Base-by-base conservation (phyloP, 1,284 basidiomycete genomes). In the Ustanciosporium gigantosporum region DNA sequence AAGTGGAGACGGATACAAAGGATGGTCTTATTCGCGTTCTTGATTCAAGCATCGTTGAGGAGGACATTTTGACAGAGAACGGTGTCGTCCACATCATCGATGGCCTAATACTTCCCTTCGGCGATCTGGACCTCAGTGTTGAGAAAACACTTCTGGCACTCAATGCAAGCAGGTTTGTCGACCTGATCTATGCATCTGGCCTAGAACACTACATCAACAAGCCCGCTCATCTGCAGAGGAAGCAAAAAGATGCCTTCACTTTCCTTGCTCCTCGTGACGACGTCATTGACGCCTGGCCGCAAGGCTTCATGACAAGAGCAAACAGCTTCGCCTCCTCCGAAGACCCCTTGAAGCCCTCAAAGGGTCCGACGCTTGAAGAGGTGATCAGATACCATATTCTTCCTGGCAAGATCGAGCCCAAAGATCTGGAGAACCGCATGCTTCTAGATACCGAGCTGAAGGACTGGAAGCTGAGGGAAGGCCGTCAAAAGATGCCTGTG, bases 81-180 rank as follows among this genome's bases (percentile, higher is more conserved):
- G 81, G 71, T 38, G 95, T 97, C 32, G 78, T 97, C 17, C 95
- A 98, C 78, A 84, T 92, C 35, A 83, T 98, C 31, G 88, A 89
- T 8, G 84, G 85, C 13, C 83, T 98, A 19, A 84, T 98, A 13
- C 78, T 95, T 13, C 89, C 91, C 1, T 82, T 84, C 0, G 86
- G 84, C 7, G 82, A 88, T 24, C 84, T 98, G 36, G 82, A 85
- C 61, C 81, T 94, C 35, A 94, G 90, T 1, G 87, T 92, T 5
- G 94, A 98, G 80, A 97, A 98, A 79, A 91, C 86, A 57, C 85
- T 95, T 5, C 82, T 94, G 19, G 85, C 89, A 0, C 83, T 96
- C 51, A 91, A 96, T 71, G 95, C 92, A 75, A 89, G 89, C 0
- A 83, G 84, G 23, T 97, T 98, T 76, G 90, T 98, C 37, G 84